These are phyloP conservation scores for Boletus austroedulis DNA, from an alignment of 1,284 basidiomycete species.

Conservation along the genomic window DNA sequence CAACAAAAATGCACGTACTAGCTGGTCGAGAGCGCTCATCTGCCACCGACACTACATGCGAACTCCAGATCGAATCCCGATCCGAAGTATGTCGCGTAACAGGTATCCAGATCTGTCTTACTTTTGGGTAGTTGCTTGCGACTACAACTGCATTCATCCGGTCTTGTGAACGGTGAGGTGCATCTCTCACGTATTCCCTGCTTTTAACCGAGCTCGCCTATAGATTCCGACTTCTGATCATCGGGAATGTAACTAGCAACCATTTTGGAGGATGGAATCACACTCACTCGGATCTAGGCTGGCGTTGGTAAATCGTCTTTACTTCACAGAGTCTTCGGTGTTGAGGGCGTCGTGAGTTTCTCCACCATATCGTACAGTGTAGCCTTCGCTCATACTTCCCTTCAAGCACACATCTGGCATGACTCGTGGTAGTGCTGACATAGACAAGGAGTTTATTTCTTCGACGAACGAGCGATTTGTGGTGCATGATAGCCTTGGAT, in stretches of 20 bases:
- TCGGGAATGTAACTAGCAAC: constrained; percentile 12
- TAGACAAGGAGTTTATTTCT: constrained; percentile 13
- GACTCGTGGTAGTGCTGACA: constrained; percentile 5
- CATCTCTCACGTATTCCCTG: neutral
- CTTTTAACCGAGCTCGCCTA: neutral
- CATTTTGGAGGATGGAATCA: neutral
- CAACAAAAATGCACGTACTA: constrained; percentile 48
- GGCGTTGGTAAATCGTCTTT: constrained; percentile 22
- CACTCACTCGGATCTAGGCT: constrained; percentile 5
- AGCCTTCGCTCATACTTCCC: no score
- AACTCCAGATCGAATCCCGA: constrained; percentile 82
- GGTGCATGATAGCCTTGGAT: constrained; percentile 16
- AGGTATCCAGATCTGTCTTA: neutral
- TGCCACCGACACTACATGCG: constrained; percentile 58
- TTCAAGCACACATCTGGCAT: constrained; percentile 11
- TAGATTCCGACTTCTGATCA: constrained; percentile 20
- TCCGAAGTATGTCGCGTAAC: constrained; percentile 3
- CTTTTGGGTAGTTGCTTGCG: constrained; percentile 6
- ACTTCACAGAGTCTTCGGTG: constrained; percentile 14
- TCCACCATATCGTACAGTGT: neutral
- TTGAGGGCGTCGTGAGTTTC: constrained; percentile 11
- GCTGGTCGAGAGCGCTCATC: constrained; percentile 62
- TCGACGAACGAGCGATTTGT: constrained; percentile 11
- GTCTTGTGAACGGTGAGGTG: constrained; percentile 7
- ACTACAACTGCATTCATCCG: constrained; percentile 2